Base-by-base conservation (phyloP, 2,329 filamentous ascomycete genomes). In the Botryosphaeria agaves region DNA sequence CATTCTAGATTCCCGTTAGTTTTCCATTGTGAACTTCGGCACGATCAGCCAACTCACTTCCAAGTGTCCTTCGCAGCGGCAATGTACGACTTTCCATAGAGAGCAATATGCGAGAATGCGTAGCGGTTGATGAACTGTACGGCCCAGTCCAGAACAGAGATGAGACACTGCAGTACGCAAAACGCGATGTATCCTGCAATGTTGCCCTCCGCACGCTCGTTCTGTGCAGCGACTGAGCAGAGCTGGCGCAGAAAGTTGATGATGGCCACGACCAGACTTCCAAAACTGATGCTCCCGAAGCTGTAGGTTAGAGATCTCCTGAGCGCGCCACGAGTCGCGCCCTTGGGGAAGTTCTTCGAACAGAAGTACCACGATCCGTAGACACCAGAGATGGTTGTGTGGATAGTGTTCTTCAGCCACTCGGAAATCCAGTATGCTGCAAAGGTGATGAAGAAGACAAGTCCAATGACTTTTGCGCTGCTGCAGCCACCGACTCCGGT, bases 281-380 rank as follows among this genome's bases (percentile, higher is more conserved):
- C 87, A 8, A 94, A 62, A 38, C 75, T 78, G 52, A 95, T 89
- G 39, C 80, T 89, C 11, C 87, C 87, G 36, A 94, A 94, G 41
- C 79, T 89, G 59, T 89, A 89, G 1, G 87, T 94, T 37, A 89
- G 62, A 1, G 84, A 72, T 9, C 87, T 72, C 42, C 70, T 76
- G 39, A 89, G 68, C 0, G 87, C 80, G n/a, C 82, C 80, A 8
- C 83, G 71, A 0, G 87, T 94, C 1, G 82, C 75, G 7, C 74
- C 74, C 38, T 69, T 74, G 18, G 85, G 83, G 44, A 82, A 78
- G 33, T 69, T 66, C 17, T 66, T 57, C 5, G 62, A 56, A 40
- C 70, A 77, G 50, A 92, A 94, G 58, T 92, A 95, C 87, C 87
- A 95, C 1, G 78, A 77, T 1, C 83, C 85, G 43, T 92, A 94